Conservation (phyloP, 2,329 filamentous ascomycete species). For the Fusarium ambrosium region DNA sequence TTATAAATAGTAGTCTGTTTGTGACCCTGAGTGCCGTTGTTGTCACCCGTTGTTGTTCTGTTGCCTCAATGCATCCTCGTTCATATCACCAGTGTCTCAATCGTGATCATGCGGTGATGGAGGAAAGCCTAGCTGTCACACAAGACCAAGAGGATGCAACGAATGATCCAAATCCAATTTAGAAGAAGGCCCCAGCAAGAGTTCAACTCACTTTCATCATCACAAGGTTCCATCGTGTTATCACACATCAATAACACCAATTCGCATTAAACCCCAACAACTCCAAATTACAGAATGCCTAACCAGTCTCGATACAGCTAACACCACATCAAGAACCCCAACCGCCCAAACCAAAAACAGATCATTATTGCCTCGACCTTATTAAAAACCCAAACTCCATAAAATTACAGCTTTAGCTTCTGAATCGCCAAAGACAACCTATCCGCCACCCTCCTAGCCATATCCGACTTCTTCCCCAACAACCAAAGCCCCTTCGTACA, state of each 20-base stretch:
- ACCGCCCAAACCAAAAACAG: background rate
- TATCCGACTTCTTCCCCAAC: conserved; percentile 68
- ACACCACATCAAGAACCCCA: background rate
- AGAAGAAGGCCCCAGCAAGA: background rate
- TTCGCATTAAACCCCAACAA: background rate
- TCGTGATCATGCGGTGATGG: background rate
- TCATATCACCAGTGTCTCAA: background rate
- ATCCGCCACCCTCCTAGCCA: conserved; percentile 47
- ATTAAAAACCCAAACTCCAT: background rate
- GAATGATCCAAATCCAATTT: background rate
- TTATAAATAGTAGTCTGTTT: background rate
- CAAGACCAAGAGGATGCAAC: background rate
- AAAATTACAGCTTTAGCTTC: conserved; percentile 13
- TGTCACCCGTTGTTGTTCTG: background rate
- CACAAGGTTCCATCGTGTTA: background rate
- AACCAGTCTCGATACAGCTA: background rate
- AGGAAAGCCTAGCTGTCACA: background rate
- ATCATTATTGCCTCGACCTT: background rate
- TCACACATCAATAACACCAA: background rate
- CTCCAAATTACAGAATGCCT: background rate
- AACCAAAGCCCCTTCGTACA: conserved; percentile 67
- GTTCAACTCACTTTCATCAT: background rate
- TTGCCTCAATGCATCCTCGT: background rate
- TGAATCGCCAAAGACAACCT: conserved; percentile 30
- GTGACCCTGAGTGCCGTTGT: background rate